These are phyloP conservation scores for Climacium dendroides DNA, from an alignment of 225 moss, liverwort and hornwort genomes.

Conservation along the genomic window DNA sequence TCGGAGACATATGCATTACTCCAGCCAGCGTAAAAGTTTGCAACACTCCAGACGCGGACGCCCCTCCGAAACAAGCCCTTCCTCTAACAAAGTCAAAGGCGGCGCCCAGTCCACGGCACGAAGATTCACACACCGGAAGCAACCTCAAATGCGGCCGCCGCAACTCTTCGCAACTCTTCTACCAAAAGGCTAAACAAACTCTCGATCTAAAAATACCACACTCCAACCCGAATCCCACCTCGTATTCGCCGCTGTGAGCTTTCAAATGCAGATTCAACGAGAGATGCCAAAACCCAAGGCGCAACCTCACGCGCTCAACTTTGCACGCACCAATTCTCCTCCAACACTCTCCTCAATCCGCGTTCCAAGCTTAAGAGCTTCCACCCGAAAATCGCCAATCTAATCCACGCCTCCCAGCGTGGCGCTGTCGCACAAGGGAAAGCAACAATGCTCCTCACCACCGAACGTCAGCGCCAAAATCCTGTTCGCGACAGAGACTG, in stretches of 20 bases:
- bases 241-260: not conserved
- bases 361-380: not conserved
- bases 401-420: not conserved
- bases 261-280: slow-evolving; percentile 4
- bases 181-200: not conserved
- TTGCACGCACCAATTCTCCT: not conserved
- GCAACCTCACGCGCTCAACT: not conserved
- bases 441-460: slow-evolving; percentile 1
- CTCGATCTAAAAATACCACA: not conserved
- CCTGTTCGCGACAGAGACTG: not conserved
- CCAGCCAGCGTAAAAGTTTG: not conserved
- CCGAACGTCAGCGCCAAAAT: not conserved
- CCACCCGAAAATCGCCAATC: not conserved
- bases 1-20: slow-evolving; percentile 7
- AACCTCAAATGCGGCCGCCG: slow-evolving; percentile 2
- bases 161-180: not conserved
- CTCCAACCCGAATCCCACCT: not conserved
- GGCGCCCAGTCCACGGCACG: not conserved
- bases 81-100: slow-evolving; percentile 5
- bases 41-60: not conserved
- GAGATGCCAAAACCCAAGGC: not conserved
- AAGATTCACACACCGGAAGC: slow-evolving; percentile 3
- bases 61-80: not conserved
- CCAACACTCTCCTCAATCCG: not conserved
- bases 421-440: not conserved